These are phyloP conservation scores for Imleria badia DNA, from an alignment of 768 basidiomycete genomes.

Conservation along the genomic window DNA sequence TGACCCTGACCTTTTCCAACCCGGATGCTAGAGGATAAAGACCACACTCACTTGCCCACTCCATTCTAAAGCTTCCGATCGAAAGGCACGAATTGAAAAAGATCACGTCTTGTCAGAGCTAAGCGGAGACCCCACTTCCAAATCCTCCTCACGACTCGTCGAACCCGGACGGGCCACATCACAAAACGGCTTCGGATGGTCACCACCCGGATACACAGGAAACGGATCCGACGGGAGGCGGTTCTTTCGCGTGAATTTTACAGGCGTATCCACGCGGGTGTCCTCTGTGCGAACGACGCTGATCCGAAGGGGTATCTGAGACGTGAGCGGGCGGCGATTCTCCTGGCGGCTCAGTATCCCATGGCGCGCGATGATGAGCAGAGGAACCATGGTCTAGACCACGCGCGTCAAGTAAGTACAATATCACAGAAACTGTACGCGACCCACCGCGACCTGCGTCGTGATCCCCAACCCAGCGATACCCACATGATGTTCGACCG, in stretches of 20 bases:
- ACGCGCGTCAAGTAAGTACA: neutral
- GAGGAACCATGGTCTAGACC: conserved; percentile 11
- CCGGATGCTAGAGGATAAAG: too few species aligned
- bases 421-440: neutral
- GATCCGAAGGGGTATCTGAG: conserved; percentile 16
- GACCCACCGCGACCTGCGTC: conserved; percentile 22
- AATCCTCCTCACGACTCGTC: neutral
- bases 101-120: neutral
- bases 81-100: too few species aligned
- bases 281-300: conserved; percentile 10
- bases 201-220: neutral
- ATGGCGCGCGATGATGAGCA: conserved; percentile 20
- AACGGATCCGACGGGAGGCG: neutral
- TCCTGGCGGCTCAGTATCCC: conserved; percentile 8
- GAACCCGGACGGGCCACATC: neutral
- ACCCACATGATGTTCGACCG: neutral
- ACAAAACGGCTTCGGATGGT: conserved; percentile 4
- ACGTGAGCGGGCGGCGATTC: neutral
- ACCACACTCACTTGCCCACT: too few species aligned
- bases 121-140: too few species aligned
- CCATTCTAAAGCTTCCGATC: too few species aligned
- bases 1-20: too few species aligned
- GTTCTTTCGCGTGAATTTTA: neutral
- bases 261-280: conserved; percentile 1
- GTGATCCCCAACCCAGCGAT: conserved; percentile 19